These are phyloP conservation scores for Botrytis medusae DNA, from an alignment of 2,329 filamentous ascomycete species.

Conservation along the genomic window DNA sequence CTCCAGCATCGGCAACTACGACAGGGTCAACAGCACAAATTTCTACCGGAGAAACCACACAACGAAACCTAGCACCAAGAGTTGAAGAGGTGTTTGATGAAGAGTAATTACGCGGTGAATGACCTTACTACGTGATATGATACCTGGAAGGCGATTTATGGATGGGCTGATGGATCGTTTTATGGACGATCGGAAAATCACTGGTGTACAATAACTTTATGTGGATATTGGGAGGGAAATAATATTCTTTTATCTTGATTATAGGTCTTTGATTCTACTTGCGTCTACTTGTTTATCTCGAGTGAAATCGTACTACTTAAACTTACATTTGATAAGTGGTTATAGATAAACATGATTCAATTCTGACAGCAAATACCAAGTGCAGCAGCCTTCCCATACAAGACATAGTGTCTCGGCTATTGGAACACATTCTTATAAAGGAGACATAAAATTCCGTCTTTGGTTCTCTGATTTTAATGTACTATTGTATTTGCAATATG, in stretches of 20 bases:
- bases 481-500: neutral
- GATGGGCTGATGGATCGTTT: neutral
- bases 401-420: neutral
- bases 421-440: neutral
- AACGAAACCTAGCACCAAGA: conserved; percentile 44
- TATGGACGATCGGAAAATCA: neutral
- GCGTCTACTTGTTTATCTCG: neutral
- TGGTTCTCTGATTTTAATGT: neutral
- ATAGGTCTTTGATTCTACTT: neutral
- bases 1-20: conserved; percentile 39
- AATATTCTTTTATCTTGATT: neutral
- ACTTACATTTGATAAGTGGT: neutral
- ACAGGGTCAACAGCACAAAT: conserved; percentile 42
- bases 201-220: neutral
- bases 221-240: neutral
- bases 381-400: neutral
- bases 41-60: conserved; percentile 39
- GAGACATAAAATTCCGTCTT: neutral
- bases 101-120: conserved; percentile 28
- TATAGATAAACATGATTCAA: neutral
- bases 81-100: conserved; percentile 47
- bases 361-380: neutral
- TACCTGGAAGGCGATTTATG: neutral
- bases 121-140: neutral
- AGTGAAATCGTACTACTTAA: neutral